phyloP scores from a whole-genome alignment of 2,329 filamentous ascomycete genomes.

The Chrysosporium keratinophilum region DNA sequence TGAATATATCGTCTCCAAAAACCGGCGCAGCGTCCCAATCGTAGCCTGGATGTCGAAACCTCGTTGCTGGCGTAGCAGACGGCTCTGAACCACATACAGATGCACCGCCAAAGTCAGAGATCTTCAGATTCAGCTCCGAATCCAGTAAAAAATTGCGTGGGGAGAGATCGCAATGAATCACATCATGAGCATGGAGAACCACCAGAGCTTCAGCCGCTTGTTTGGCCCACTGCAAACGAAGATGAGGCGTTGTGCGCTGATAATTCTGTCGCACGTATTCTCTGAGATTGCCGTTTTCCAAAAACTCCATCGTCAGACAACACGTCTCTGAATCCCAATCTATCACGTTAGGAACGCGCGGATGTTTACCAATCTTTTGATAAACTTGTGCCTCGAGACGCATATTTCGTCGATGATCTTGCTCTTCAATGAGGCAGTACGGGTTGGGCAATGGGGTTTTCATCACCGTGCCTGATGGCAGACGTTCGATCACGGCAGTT shows the following conservation, averaged over 20 bases:
- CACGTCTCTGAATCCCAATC: conserved; percentile 17
- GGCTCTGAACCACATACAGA: conserved; percentile 18
- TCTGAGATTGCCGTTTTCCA: conserved; percentile 14
- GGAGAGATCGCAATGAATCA: conserved; percentile 20
- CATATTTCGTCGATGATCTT: conserved; percentile 16
- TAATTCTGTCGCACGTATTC: not conserved
- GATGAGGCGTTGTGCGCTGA: conserved; percentile 4
- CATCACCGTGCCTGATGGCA: conserved; percentile 15
- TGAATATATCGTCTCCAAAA: conserved; percentile 18
- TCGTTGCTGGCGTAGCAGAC: conserved; percentile 11
- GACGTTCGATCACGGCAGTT: conserved; percentile 12
- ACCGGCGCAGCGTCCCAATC: conserved; percentile 18
- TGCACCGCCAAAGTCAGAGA: conserved; percentile 19
- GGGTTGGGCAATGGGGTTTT: conserved; percentile 17
- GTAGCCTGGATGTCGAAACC: conserved; percentile 17
- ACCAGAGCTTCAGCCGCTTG: conserved; percentile 19
- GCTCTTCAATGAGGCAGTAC: conserved; percentile 14
- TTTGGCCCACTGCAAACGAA: conserved; percentile 16
- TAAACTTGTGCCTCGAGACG: conserved; percentile 17
- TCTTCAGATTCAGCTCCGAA: conserved; percentile 18
- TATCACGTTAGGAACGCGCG: conserved; percentile 15
- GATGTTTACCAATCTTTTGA: conserved; percentile 17
- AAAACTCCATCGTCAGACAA: conserved; percentile 17
- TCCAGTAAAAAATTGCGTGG: conserved; percentile 20
- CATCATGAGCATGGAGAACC: conserved; percentile 16